phyloP scores from a whole-genome alignment of 2,329 filamentous ascomycete species.

The Fusarium albidum region DNA sequence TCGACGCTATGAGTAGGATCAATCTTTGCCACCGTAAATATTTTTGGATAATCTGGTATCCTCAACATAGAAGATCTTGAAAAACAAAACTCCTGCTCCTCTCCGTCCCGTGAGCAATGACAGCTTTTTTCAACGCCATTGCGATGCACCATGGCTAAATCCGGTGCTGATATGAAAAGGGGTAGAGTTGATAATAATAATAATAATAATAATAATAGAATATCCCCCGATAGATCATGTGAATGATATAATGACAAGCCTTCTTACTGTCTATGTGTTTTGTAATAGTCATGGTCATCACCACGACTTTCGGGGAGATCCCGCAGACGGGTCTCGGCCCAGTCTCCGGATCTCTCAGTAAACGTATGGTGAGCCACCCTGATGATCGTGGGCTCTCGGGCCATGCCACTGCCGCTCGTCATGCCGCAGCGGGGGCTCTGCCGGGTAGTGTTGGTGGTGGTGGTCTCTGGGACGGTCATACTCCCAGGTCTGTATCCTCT shows the following conservation, averaged over 20 bases:
- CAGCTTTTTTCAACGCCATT: conserved; percentile 34
- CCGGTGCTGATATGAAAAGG: conserved; percentile 23
- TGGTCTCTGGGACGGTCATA: no score
- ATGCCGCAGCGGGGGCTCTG: conserved; percentile 30
- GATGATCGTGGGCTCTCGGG: conserved; percentile 38
- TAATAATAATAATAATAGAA: no score
- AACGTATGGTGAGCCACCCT: conserved; percentile 44
- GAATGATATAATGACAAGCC: no score
- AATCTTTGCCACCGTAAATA: conserved; percentile 18
- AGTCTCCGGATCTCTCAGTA: no score
- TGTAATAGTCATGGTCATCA: background rate
- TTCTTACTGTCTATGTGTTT: background rate
- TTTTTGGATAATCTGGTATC: conserved; percentile 20
- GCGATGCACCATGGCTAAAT: conserved; percentile 29
- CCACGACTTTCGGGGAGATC: no score
- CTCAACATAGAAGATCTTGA: conserved; percentile 10
- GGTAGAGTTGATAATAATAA: background rate
- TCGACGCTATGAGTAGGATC: background rate
- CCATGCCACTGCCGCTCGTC: conserved; percentile 47
- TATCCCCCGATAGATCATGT: no score
- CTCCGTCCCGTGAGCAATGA: conserved; percentile 1
- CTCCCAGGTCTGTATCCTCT: no score
- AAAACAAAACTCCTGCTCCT: background rate
- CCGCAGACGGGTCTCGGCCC: no score
- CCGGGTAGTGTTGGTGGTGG: no score